phyloP scores from a whole-genome alignment of 345 rosid genomes.

The Arabis alpina region DNA sequence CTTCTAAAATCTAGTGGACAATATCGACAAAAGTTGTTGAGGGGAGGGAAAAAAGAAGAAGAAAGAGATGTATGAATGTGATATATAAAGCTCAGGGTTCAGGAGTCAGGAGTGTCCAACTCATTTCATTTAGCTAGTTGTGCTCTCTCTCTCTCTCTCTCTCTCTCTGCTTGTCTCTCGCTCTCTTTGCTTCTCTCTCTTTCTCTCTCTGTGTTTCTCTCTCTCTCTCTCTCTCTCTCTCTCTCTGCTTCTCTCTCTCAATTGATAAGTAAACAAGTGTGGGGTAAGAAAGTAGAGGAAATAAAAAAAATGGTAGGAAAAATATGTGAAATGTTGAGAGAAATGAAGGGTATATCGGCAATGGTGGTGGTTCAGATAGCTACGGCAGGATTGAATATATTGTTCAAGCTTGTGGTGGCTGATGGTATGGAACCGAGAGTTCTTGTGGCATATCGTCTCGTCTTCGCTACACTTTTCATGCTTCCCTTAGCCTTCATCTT shows the following conservation, averaged over 20 bases:
- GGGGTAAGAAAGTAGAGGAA: too few species aligned
- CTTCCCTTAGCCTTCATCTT: constrained; percentile 47
- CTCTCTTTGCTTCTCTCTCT: not conserved
- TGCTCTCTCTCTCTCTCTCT: not conserved
- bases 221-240: not conserved
- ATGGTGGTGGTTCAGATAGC: constrained; percentile 48
- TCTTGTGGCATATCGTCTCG: constrained; percentile 48
- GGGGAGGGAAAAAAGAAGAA: not conserved
- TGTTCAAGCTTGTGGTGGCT: constrained; percentile 45
- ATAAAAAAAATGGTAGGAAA: constrained; percentile 20
- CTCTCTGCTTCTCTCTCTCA: too few species aligned
- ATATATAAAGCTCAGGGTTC: constrained; percentile 34
- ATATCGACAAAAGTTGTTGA: constrained; percentile 11
- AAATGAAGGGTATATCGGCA: constrained; percentile 34
- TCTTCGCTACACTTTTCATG: constrained; percentile 43
- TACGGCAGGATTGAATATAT: constrained; percentile 42
- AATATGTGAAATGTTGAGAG: constrained; percentile 35
- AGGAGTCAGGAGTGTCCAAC: constrained; percentile 3
- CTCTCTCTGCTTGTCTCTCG: not conserved
- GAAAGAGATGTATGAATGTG: constrained; percentile 2
- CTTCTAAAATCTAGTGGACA: constrained; percentile 26
- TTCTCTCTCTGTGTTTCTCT: not conserved
- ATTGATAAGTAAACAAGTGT: too few species aligned
- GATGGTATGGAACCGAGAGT: constrained; percentile 50
- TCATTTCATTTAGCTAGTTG: not conserved